These are phyloP conservation scores for Pyrrhoderma lamaoense DNA, from an alignment of 1,284 basidiomycete species.

Conservation along the genomic window DNA sequence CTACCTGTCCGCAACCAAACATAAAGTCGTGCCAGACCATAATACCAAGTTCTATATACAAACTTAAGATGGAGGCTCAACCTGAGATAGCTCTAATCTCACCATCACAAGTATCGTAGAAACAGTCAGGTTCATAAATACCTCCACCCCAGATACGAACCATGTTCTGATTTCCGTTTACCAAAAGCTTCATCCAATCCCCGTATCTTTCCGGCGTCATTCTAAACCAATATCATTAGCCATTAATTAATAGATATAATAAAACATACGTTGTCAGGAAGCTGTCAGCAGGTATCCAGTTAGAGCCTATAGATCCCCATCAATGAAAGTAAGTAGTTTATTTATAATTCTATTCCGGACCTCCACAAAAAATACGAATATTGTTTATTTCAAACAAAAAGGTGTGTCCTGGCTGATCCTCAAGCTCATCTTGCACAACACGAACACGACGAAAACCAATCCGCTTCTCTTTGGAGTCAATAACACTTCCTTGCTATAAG, in stretches of 20 bases:
- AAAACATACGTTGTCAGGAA: slow-evolving; percentile 68
- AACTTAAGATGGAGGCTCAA: background rate
- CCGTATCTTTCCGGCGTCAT: slow-evolving; percentile 39
- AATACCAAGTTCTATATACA: slow-evolving; percentile 58
- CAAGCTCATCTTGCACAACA: slow-evolving; percentile 68
- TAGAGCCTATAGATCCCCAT: slow-evolving; percentile 51
- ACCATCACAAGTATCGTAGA: slow-evolving; percentile 35
- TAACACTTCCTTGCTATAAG: slow-evolving; percentile 37
- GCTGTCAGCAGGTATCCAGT: slow-evolving; percentile 90
- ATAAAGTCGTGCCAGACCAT: slow-evolving; percentile 42
- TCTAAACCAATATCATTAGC: slow-evolving; percentile 21
- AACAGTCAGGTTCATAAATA: slow-evolving; percentile 38
- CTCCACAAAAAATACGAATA: slow-evolving; percentile 81
- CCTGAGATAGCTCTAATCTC: background rate
- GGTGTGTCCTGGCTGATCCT: slow-evolving; percentile 65
- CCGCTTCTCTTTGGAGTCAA: slow-evolving; percentile 48
- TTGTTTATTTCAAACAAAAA: slow-evolving; percentile 91
- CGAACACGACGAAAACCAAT: slow-evolving; percentile 71
- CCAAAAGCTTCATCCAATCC: slow-evolving; percentile 36
- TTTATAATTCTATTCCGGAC: slow-evolving; percentile 28
- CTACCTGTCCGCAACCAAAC: slow-evolving; percentile 51
- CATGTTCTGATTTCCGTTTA: slow-evolving; percentile 44
- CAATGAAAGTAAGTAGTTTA: background rate
- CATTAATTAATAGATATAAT: background rate
- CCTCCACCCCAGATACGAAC: slow-evolving; percentile 44